A percentile compares a stretch with the other conserved stretches of the same genome.
phyloP scores from a whole-genome alignment of 2,329 filamentous ascomycete species.

The Aspergillus ruber region DNA sequence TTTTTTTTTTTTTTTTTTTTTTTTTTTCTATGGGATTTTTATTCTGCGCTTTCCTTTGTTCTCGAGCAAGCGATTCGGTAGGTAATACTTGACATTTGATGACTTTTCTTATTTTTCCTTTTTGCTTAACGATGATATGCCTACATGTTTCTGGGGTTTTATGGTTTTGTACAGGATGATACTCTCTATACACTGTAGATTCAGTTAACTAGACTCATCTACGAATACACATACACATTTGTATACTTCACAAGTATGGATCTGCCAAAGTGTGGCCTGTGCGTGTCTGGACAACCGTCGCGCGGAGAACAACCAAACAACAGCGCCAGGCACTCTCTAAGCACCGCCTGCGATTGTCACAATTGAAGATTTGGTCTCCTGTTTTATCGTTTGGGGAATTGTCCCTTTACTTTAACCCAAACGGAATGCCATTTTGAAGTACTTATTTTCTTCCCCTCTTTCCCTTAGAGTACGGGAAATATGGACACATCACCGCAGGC shows the following conservation, averaged over 20 bases:
- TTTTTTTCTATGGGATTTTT: not conserved
- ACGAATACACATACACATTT: not conserved
- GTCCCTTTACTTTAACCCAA: not conserved
- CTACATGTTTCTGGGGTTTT: conserved; percentile 16
- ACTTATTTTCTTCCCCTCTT: not conserved
- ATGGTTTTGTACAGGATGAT: conserved; percentile 4
- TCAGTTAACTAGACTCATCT: not conserved
- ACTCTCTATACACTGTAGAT: not conserved
- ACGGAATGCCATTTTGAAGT: conserved; percentile 22
- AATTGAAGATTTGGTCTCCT: not conserved
- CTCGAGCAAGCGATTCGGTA: conserved; percentile 13
- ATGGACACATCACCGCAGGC: conserved; percentile 41
- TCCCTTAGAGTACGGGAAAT: conserved; percentile 21
- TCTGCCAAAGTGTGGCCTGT: conserved; percentile 9
- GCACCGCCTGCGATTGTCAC: not conserved
- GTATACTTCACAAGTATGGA: not conserved
- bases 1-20: conserved; percentile 4
- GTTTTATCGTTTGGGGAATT: not conserved
- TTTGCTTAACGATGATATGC: conserved; percentile 29
- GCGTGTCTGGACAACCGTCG: conserved; percentile 2
- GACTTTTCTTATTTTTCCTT: conserved; percentile 8
- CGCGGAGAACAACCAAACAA: not conserved
- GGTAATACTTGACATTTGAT: conserved; percentile 13
- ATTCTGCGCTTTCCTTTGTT: conserved; percentile 9
- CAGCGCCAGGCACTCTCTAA: not conserved